Conservation (phyloP, 2,329 filamentous ascomycete genomes). For the Calonectria leucothoes region DNA sequence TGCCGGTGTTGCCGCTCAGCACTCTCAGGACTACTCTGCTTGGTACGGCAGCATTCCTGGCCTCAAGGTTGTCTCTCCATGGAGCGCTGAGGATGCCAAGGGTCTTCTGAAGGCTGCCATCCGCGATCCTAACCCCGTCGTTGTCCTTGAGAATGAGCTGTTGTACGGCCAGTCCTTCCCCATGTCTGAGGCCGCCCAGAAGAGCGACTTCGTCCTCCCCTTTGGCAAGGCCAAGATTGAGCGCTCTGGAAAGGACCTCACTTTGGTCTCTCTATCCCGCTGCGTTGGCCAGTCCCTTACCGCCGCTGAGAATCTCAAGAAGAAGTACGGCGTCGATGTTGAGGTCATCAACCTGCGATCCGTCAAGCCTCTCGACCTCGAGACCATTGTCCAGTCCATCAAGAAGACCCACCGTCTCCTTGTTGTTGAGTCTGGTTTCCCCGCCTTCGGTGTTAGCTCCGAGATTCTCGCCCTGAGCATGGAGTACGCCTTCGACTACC, state of each 20-base stretch:
- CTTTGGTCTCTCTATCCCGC: constrained; percentile 93
- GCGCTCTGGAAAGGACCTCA: constrained; percentile 94
- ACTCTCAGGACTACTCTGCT: constrained; percentile 98
- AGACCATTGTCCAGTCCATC: constrained; percentile 94
- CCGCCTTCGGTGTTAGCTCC: constrained; percentile 90
- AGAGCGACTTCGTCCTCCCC: constrained; percentile 95
- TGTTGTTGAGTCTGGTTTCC: constrained; percentile 95
- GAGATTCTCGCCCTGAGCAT: constrained; percentile 95
- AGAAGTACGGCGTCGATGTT: constrained; percentile 94
- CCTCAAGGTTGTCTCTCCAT: constrained; percentile 95
- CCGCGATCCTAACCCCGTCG: constrained; percentile 96
- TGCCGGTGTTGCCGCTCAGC: constrained; percentile 93
- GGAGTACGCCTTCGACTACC: constrained; percentile 99
- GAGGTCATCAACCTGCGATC: constrained; percentile 99
- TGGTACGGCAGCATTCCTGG: constrained; percentile 99
- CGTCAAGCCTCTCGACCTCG: constrained; percentile 95
- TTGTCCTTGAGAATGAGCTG: constrained; percentile 88
- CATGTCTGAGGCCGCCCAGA: constrained; percentile 97
- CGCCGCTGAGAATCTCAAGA: constrained; percentile 91
- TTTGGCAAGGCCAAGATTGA: constrained; percentile 99
- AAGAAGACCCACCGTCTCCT: constrained; percentile 98
- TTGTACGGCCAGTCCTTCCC: constrained; percentile 96
- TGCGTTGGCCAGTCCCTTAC: constrained; percentile 92
- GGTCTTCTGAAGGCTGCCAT: constrained; percentile 98
- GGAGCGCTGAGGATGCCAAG: constrained; percentile 98